A percentile compares a stretch with the other conserved stretches of the same genome.
Conservation (phyloP, 2,329 filamentous ascomycete genomes). For the Cordyceps militaris region DNA sequence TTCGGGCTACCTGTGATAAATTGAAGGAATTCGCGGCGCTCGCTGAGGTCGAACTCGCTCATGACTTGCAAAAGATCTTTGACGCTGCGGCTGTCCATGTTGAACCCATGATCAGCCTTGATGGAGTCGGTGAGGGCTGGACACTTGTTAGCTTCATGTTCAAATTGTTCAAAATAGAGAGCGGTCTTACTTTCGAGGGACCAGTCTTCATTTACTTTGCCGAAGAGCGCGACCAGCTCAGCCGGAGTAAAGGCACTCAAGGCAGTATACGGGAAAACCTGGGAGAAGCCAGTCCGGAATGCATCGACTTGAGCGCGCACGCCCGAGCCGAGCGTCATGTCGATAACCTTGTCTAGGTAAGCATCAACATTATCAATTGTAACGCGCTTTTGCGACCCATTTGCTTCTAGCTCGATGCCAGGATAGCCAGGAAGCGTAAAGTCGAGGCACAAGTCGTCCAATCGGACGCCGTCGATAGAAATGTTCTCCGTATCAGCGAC, state of each 20-base stretch:
- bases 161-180: background rate
- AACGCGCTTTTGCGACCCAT: conserved; percentile 67
- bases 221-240: conserved; percentile 92
- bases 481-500: conserved; percentile 61
- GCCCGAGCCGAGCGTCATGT: conserved; percentile 83
- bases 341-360: conserved; percentile 85
- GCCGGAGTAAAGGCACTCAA: conserved; percentile 90
- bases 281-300: conserved; percentile 84
- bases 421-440: conserved; percentile 93
- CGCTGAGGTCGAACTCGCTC: conserved; percentile 69
- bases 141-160: conserved; percentile 14
- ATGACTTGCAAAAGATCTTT: conserved; percentile 89
- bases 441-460: conserved; percentile 87
- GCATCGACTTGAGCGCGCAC: conserved; percentile 85
- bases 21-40: conserved; percentile 90
- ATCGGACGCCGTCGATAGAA: conserved; percentile 63
- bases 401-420: conserved; percentile 69
- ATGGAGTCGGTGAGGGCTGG: conserved; percentile 92
- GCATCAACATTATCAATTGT: conserved; percentile 85
- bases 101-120: conserved; percentile 97
- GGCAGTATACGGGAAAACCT: conserved; percentile 92
- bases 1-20: conserved; percentile 98
- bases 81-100: conserved; percentile 95
- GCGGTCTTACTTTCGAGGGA: conserved; percentile 78
- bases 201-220: conserved; percentile 91